Base-by-base conservation (phyloP, 768 basidiomycete species). In the Megacollybia marginata region DNA sequence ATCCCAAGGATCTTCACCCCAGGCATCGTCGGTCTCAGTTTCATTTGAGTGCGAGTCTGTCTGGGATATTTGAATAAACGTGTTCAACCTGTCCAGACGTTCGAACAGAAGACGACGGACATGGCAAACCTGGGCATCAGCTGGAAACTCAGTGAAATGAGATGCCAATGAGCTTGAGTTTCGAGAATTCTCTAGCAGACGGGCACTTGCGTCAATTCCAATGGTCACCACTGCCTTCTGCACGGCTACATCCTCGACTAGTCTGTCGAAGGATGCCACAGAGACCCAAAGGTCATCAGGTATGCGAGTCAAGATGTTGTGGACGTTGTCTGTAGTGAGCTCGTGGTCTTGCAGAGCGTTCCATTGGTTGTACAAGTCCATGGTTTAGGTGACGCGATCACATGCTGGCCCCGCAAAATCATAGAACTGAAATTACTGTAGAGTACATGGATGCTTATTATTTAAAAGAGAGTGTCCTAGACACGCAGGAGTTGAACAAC, bases 11-110 rank as follows among this genome's bases (percentile, higher is more conserved):
- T 71, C 64, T 43, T 88, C 83, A 34, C 71, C 81, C 85, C 86
- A 89, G 11, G 87, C 85, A 61, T 88, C 85, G 56, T 85, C 87
- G 56, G 81, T 79, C 86, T 85, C 88, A 47, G 84, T 85, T 38
- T 80, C 79, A 48, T 73, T 72, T 9, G 64, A 66, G 11, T 70
- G 62, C 36, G 60, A 58, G 5, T 50, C 60, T 33, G 57, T 52
- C 32, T 60, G 56, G 58, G 66, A 76, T 55, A 90, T 73, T 57
- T 84, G 76, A 18, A 77, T 69, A 51, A 75, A 92, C n/a, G 87
- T 88, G 53, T 82, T 83, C 44, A 92, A 69, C 44, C 78, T 70
- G 62, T 89, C 86, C 31, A 80, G 67, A 10, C 88, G 74, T 45
- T 76, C 70, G 33, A 92, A 71, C n/a, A 92, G 73, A n/a, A 80